phyloP scores from a whole-genome alignment of 169 alveolate genomes.

The Cryptosporidium muris region DNA sequence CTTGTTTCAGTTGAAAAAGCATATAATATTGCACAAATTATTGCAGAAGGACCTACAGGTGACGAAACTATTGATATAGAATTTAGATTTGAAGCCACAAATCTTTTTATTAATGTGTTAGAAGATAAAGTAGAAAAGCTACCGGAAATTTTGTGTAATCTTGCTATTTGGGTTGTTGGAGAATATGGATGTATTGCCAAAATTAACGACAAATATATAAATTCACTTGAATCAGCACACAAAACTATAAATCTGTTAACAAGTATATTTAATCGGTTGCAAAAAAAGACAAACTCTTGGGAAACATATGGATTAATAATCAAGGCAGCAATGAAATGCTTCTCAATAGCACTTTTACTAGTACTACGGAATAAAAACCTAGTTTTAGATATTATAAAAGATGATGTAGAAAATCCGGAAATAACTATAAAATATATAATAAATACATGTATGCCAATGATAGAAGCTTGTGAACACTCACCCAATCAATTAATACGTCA shows the following conservation, averaged over 20 bases:
- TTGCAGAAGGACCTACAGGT: slow-evolving; percentile 80
- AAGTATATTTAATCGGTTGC: slow-evolving; percentile 1
- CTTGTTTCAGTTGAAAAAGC: slow-evolving; percentile 82
- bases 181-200: slow-evolving; percentile 41
- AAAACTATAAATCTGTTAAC: slow-evolving; percentile 14
- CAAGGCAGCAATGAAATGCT: not conserved
- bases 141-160: slow-evolving; percentile 50
- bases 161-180: slow-evolving; percentile 62
- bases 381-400: not conserved
- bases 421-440: slow-evolving; percentile 33
- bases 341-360: not conserved
- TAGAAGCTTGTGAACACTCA: not conserved
- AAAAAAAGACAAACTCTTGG: not conserved
- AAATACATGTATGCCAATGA: slow-evolving; percentile 14
- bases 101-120: slow-evolving; percentile 1
- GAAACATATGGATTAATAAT: slow-evolving; percentile 1
- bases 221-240: not conserved
- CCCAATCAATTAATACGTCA: slow-evolving; percentile 35
- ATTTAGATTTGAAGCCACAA: slow-evolving; percentile 45
- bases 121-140: slow-evolving; percentile 8
- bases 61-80: slow-evolving; percentile 29
- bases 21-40: slow-evolving; percentile 82
- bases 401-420: not conserved
- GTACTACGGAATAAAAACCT: not conserved
- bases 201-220: not conserved